phyloP scores from a whole-genome alignment of 2,329 filamentous ascomycete genomes.

The Metarhizium robertsii region DNA sequence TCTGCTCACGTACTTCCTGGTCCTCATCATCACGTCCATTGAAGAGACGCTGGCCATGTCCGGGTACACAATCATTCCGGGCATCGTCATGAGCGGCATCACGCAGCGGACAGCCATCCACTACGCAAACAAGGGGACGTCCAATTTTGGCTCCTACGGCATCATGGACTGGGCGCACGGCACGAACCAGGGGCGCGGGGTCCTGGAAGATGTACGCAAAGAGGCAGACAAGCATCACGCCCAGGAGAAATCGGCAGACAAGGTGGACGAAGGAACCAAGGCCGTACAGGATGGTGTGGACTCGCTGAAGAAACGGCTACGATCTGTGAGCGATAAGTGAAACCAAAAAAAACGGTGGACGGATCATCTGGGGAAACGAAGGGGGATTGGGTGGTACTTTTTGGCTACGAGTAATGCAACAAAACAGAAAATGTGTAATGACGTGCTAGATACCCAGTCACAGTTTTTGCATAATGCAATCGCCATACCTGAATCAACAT shows the following conservation, averaged over 20 bases:
- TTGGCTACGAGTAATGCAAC: conserved; percentile 1
- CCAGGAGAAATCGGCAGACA: conserved; percentile 29
- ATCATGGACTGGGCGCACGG: conserved; percentile 53
- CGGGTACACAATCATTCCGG: conserved; percentile 53
- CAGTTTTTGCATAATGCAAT: neutral
- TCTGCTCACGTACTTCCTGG: conserved; percentile 61
- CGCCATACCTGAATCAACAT: neutral
- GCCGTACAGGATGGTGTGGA: conserved; percentile 18
- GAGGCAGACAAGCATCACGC: conserved; percentile 49
- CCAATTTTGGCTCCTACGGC: conserved; percentile 55
- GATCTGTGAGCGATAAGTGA: conserved; percentile 11
- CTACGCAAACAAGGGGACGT: conserved; percentile 41
- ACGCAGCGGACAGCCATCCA: conserved; percentile 29
- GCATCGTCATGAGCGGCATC: conserved; percentile 43
- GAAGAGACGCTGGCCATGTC: conserved; percentile 60
- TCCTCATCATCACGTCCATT: conserved; percentile 51
- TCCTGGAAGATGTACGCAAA: conserved; percentile 43
- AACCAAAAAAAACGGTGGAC: no score
- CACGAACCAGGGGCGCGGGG: conserved; percentile 41
- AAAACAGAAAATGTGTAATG: neutral
- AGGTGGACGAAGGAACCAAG: conserved; percentile 23
- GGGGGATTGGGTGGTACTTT: no score
- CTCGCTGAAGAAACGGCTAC: conserved; percentile 17
- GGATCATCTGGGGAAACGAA: neutral
- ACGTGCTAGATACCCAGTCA: neutral